These are phyloP conservation scores for Millerozyma miso DNA, from an alignment of 805 yeast species.

Conservation along the genomic window DNA sequence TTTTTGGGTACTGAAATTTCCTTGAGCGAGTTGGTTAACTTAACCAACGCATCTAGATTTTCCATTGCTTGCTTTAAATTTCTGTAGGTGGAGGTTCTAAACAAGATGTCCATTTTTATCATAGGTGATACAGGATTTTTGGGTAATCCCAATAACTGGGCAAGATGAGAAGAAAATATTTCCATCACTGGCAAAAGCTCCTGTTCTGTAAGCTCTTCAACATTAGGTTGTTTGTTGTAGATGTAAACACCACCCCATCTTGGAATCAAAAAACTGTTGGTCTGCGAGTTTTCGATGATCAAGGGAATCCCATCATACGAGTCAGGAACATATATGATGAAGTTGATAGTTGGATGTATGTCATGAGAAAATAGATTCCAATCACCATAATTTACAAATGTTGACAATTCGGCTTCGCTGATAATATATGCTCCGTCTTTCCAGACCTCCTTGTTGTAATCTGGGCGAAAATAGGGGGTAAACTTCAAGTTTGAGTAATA, in stretches of 20 bases:
- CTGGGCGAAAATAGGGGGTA: slow-evolving; percentile 16
- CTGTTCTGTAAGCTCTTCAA: slow-evolving; percentile 25
- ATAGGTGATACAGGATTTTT: slow-evolving; percentile 50
- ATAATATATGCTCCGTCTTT: slow-evolving; percentile 29
- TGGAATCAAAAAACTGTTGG: slow-evolving; percentile 71
- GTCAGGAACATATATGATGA: slow-evolving; percentile 64
- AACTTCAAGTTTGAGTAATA: slow-evolving; percentile 51
- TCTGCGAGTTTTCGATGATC: slow-evolving; percentile 40
- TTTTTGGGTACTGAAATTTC: slow-evolving; percentile 80
- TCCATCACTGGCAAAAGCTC: slow-evolving; percentile 59
- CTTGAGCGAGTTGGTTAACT: slow-evolving; percentile 63
- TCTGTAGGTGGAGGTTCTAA: slow-evolving; percentile 53
- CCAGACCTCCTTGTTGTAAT: slow-evolving; percentile 1
- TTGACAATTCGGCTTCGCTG: slow-evolving; percentile 55
- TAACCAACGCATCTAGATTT: slow-evolving; percentile 68
- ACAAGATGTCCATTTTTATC: slow-evolving; percentile 62
- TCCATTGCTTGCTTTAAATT: slow-evolving; percentile 61
- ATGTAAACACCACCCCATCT: slow-evolving; percentile 85
- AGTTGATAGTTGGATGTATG: slow-evolving; percentile 64
- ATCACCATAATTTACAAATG: slow-evolving; percentile 79
- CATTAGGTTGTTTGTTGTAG: slow-evolving; percentile 31
- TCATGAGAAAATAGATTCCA: slow-evolving; percentile 66
- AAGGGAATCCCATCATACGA: slow-evolving; percentile 42
- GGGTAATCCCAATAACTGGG: slow-evolving; percentile 70
- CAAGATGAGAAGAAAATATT: slow-evolving; percentile 69